These are phyloP conservation scores for Podila epigama DNA, from an alignment of 192 early-diverging fungal genomes.

Conservation along the genomic window DNA sequence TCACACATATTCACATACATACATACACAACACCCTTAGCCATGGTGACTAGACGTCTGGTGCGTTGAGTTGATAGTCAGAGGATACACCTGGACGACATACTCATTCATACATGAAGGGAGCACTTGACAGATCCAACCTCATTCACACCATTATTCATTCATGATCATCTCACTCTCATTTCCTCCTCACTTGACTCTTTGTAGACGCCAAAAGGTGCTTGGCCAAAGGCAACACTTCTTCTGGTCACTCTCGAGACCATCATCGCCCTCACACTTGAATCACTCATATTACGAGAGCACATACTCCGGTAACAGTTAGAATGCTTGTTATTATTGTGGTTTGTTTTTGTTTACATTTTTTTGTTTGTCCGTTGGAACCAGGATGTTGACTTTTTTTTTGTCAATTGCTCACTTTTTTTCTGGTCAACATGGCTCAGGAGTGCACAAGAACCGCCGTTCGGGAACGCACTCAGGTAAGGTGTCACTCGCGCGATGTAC, in stretches of 20 bases:
- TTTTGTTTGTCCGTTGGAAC: not conserved
- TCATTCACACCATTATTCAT: not conserved
- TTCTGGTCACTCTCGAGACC: constrained; percentile 17
- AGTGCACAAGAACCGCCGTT: not conserved
- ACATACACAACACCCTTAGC: not conserved
- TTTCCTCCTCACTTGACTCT: not conserved
- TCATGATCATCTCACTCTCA: not conserved
- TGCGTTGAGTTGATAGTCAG: too few species aligned
- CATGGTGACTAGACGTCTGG: not conserved
- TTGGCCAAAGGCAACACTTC: constrained; percentile 35
- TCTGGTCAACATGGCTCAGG: not conserved
- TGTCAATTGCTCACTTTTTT: not conserved
- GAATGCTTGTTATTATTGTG: not conserved
- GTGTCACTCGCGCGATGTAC: not conserved
- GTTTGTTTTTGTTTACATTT: not conserved
- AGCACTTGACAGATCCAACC: not conserved
- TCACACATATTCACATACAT: not conserved
- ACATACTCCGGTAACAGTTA: constrained; percentile 2
- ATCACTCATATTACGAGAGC: constrained; percentile 27
- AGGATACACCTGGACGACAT: too few species aligned
- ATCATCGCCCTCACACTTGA: constrained; percentile 14
- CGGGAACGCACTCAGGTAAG: not conserved
- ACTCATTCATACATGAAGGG: too few species aligned
- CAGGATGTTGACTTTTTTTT: not conserved
- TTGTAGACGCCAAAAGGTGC: constrained; percentile 14